phyloP scores from a whole-genome alignment of 2,329 filamentous ascomycete species.

The Xylariales sp. region DNA sequence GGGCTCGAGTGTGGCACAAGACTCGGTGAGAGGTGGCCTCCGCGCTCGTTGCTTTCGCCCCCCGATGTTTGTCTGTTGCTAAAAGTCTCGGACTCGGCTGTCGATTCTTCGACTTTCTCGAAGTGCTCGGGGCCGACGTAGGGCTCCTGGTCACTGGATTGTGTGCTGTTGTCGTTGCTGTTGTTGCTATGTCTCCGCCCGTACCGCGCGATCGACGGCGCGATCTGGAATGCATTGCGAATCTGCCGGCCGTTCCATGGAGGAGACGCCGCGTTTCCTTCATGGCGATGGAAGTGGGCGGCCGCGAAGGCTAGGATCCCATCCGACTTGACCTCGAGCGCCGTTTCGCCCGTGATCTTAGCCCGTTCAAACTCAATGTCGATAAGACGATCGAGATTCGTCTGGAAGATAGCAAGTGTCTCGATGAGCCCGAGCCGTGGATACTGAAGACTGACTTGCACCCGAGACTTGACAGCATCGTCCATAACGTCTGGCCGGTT shows the following conservation, averaged over 20 bases:
- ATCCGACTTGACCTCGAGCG: slow-evolving; percentile 37
- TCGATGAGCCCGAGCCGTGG: slow-evolving; percentile 36
- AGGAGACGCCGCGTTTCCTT: slow-evolving; percentile 27
- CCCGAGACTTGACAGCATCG: slow-evolving; percentile 37
- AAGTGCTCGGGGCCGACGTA: slow-evolving; percentile 39
- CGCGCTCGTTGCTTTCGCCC: background rate
- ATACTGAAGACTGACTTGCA: slow-evolving; percentile 38
- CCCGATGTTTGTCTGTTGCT: slow-evolving; percentile 5
- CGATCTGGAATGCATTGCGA: slow-evolving; percentile 45
- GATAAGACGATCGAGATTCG: slow-evolving; percentile 39
- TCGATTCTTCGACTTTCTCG: slow-evolving; percentile 39
- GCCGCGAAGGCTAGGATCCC: slow-evolving; percentile 39
- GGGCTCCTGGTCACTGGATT: slow-evolving; percentile 22
- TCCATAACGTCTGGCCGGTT: slow-evolving; percentile 39
- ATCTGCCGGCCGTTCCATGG: slow-evolving; percentile 46
- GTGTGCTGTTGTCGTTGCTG: slow-evolving; percentile 6
- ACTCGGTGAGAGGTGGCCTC: slow-evolving; percentile 22
- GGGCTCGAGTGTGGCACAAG: slow-evolving; percentile 31
- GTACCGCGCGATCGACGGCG: slow-evolving; percentile 42
- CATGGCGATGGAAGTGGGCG: slow-evolving; percentile 37
- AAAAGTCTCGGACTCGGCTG: slow-evolving; percentile 28
- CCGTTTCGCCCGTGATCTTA: slow-evolving; percentile 35
- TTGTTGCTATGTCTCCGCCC: slow-evolving; percentile 7
- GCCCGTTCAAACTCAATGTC: slow-evolving; percentile 37
- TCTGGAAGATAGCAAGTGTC: slow-evolving; percentile 40